These are phyloP conservation scores for Aspergillus biplanus DNA, from an alignment of 495 filamentous ascomycete species.

Conservation along the genomic window DNA sequence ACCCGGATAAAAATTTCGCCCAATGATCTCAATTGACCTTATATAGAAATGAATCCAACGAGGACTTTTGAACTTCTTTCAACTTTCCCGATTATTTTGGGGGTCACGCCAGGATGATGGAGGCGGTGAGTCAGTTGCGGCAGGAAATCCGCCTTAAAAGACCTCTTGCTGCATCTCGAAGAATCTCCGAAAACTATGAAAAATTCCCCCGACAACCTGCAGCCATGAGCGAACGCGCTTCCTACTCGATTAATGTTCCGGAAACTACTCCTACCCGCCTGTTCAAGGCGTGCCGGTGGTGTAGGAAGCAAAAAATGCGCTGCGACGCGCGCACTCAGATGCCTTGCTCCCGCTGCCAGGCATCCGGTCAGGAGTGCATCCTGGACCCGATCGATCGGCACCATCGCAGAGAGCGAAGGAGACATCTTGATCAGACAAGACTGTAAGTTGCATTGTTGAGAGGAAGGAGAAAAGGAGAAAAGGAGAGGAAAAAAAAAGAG, in stretches of 20 bases:
- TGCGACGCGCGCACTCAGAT: conserved; percentile 48
- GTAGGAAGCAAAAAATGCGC: conserved; percentile 48
- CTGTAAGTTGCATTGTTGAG: conserved; percentile 8
- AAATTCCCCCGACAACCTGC: not conserved
- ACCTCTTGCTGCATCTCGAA: not conserved
- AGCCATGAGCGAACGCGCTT: not conserved
- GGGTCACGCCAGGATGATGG: too few species aligned
- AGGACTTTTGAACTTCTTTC: too few species aligned
- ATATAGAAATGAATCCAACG: too few species aligned
- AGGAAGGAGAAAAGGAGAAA: not conserved
- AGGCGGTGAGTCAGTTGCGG: too few species aligned
- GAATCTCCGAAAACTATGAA: not conserved
- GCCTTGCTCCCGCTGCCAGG: conserved; percentile 46
- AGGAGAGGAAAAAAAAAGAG: too few species aligned
- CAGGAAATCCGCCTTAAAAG: not conserved
- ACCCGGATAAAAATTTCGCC: too few species aligned
- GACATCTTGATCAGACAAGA: conserved; percentile 19
- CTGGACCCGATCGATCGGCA: conserved; percentile 42
- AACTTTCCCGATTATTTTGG: too few species aligned
- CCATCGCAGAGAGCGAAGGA: conserved; percentile 34
- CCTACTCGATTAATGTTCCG: conserved; percentile 19
- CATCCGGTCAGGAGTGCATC: conserved; percentile 44
- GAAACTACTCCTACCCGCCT: conserved; percentile 41
- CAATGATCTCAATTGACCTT: too few species aligned
- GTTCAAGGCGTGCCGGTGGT: conserved; percentile 50